Percentiles rank a stretch among this genome's conserved stretches.
These are phyloP conservation scores for Peronosclerospora sorghi DNA, from an alignment of 352 stramenopile species.

Conservation along the genomic window DNA sequence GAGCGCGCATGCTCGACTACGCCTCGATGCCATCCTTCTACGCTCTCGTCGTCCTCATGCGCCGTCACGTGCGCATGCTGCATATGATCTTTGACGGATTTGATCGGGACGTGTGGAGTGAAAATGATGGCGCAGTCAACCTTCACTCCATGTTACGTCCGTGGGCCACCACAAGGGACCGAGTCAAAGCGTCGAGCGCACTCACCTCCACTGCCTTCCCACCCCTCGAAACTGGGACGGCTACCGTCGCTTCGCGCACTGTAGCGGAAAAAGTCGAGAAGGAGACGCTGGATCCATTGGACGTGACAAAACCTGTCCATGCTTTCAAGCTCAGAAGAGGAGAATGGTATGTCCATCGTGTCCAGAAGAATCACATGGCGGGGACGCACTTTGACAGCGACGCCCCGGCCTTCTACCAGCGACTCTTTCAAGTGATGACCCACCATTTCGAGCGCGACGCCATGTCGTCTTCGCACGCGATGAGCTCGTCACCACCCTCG, in stretches of 20 bases:
- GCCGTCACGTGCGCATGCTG: constrained; percentile 25
- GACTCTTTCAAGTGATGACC: constrained; percentile 46
- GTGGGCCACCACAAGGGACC: constrained; percentile 3
- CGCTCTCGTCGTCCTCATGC: constrained; percentile 34
- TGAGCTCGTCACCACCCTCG: too few relatives aligned
- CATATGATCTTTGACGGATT: constrained; percentile 52
- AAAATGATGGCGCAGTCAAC: constrained; percentile 66
- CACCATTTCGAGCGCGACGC: constrained; percentile 25
- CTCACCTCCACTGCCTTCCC: too few relatives aligned
- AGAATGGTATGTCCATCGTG: constrained; percentile 56
- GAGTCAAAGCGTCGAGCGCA: too few relatives aligned
- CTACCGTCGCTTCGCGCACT: too few relatives aligned
- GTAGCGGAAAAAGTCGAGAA: not conserved
- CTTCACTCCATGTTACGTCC: constrained; percentile 45
- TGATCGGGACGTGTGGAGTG: constrained; percentile 37
- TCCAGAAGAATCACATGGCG: constrained; percentile 58
- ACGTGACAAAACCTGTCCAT: constrained; percentile 5
- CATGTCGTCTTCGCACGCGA: too few relatives aligned
- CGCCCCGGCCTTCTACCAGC: constrained; percentile 38
- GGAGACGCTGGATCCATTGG: constrained; percentile 2
- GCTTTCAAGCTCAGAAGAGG: constrained; percentile 11
- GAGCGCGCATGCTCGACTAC: constrained; percentile 29
- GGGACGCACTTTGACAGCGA: constrained; percentile 52
- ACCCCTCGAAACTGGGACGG: too few relatives aligned
- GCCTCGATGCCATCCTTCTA: constrained; percentile 48